Conservation (phyloP, 768 basidiomycete species). For the Sporobolomyces roseus region DNA sequence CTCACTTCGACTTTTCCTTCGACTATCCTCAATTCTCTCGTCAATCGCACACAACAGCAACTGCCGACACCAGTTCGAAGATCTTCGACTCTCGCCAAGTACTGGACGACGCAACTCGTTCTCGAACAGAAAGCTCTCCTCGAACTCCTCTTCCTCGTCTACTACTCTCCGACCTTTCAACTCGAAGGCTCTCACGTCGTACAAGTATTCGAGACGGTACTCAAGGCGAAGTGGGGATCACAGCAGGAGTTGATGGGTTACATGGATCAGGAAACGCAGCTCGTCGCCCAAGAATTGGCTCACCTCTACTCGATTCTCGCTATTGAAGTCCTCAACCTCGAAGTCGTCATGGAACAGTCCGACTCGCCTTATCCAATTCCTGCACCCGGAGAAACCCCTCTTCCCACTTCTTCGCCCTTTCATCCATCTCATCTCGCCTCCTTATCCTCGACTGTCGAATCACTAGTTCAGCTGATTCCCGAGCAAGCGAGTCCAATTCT, state of each 20-base stretch:
- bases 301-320: slow-evolving; percentile 53
- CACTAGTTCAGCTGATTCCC: slow-evolving; percentile 59
- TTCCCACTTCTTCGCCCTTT: slow-evolving; percentile 40
- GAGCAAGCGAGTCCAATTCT: slow-evolving; percentile 68
- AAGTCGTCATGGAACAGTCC: slow-evolving; percentile 50
- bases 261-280: slow-evolving; percentile 63
- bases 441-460: slow-evolving; percentile 60
- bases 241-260: slow-evolving; percentile 62
- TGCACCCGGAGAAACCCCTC: slow-evolving; percentile 29
- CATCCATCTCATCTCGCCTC: slow-evolving; percentile 55
- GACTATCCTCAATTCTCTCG: slow-evolving; percentile 61
- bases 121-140: slow-evolving; percentile 71
- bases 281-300: slow-evolving; percentile 59
- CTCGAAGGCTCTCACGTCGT: slow-evolving; percentile 64
- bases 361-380: slow-evolving; percentile 32
- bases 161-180: slow-evolving; percentile 66
- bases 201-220: slow-evolving; percentile 63
- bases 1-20: slow-evolving; percentile 61
- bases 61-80: slow-evolving; percentile 58
- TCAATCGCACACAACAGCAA: slow-evolving; percentile 46
- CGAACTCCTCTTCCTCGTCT: slow-evolving; percentile 82
- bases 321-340: slow-evolving; percentile 74
- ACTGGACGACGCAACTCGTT: slow-evolving; percentile 47
- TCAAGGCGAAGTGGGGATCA: slow-evolving; percentile 62
- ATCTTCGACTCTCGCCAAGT: slow-evolving; percentile 50